Conservation (phyloP, 2,329 filamentous ascomycete species). For the Penicillium polonicum region DNA sequence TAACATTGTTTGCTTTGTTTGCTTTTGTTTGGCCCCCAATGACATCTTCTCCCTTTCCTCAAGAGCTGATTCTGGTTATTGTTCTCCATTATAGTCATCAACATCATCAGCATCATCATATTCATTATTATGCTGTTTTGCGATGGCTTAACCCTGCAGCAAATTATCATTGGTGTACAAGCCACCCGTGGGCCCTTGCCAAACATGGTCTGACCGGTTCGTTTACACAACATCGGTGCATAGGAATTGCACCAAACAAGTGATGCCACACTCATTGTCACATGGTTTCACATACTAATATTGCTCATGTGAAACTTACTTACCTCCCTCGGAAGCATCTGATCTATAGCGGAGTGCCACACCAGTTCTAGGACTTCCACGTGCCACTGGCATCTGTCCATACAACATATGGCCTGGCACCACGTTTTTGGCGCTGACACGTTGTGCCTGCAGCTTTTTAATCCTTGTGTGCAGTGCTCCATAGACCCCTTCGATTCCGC, state of each 20-base stretch:
- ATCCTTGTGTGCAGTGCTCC: conserved; percentile 57
- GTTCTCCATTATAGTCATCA: background rate
- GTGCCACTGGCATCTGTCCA: conserved; percentile 45
- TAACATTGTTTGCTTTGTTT: background rate
- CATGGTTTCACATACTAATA: background rate
- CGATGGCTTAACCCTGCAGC: background rate
- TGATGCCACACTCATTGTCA: conserved; percentile 41
- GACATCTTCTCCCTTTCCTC: background rate
- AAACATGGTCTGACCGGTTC: conserved; percentile 50
- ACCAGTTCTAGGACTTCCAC: background rate
- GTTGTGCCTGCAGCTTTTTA: conserved; percentile 55
- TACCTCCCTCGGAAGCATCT: conserved; percentile 45
- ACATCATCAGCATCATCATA: background rate
- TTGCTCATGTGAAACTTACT: conserved; percentile 45
- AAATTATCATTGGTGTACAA: conserved; percentile 37
- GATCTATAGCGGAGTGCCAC: conserved; percentile 49
- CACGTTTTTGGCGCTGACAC: conserved; percentile 54
- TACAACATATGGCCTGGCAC: conserved; percentile 54
- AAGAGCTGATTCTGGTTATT: background rate
- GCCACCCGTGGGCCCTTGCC: conserved; percentile 43
- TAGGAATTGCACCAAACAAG: conserved; percentile 48
- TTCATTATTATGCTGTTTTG: background rate
- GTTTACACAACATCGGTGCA: conserved; percentile 44
- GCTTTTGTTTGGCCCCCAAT: background rate
- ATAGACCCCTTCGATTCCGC: conserved; percentile 58